Evolutionary conservation across 306 rosid species (phyloP).

Genomic region (Fagus crenata): DNA sequence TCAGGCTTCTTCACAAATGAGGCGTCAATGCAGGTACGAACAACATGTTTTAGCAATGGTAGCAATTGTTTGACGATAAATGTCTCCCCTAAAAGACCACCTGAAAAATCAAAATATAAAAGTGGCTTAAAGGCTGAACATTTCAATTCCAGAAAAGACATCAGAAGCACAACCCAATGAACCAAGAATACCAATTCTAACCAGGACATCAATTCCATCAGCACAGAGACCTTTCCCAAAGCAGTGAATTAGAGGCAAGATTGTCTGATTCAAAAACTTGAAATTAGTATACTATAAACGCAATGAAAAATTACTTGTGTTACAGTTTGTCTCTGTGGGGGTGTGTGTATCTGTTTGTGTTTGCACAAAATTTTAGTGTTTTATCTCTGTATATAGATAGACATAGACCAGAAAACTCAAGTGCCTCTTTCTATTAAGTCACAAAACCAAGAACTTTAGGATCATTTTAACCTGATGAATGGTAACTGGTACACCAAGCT

Average conservation of each 20-base stretch:
- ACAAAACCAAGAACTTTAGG: slow-evolving; percentile 13
- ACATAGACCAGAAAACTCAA: not conserved
- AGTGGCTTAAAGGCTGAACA: slow-evolving; percentile 39
- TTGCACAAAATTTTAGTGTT: not conserved
- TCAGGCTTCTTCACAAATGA: slow-evolving; percentile 74
- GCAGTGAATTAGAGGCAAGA: slow-evolving; percentile 90
- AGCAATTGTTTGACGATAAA: slow-evolving; percentile 83
- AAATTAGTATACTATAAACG: slow-evolving; percentile 33
- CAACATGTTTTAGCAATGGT: slow-evolving; percentile 75
- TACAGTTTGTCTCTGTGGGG: not conserved
- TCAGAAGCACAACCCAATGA: slow-evolving; percentile 32
- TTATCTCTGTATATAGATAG: not conserved
- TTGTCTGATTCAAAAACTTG: slow-evolving; percentile 66
- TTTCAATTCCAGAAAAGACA: slow-evolving; percentile 25
- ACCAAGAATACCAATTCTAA: slow-evolving; percentile 88
- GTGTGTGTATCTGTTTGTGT: not conserved
- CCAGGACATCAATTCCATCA: slow-evolving; percentile 95
- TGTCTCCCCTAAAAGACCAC: slow-evolving; percentile 84
- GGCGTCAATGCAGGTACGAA: slow-evolving; percentile 59
- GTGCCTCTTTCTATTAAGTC: not conserved
- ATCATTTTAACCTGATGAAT: slow-evolving; percentile 67
- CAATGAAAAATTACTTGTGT: not conserved
- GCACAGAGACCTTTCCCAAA: slow-evolving; percentile 90
- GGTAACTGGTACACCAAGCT: slow-evolving; percentile 86
- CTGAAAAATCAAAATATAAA: slow-evolving; percentile 47